These are phyloP conservation scores for Protea cynaroides DNA, from an alignment of 164 flowering plant species.

Conservation along the genomic window DNA sequence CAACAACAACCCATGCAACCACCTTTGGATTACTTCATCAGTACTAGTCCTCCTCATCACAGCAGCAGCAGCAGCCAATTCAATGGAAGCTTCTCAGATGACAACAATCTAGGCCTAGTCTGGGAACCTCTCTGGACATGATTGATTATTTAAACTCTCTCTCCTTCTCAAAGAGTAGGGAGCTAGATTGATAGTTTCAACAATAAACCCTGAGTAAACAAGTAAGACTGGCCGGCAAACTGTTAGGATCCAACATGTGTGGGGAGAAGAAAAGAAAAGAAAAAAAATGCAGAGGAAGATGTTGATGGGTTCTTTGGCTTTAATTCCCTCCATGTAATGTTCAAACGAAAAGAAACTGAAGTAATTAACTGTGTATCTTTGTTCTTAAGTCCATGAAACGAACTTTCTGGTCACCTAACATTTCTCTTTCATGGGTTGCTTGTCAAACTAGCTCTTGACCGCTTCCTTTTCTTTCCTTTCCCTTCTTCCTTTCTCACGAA, in stretches of 20 bases:
- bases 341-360: neutral
- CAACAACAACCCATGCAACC: constrained; percentile 10
- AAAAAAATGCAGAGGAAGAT: too few relatives aligned
- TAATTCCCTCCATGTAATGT: neutral
- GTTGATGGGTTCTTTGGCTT: neutral
- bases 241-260: neutral
- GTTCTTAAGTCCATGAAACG: neutral
- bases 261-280: too few relatives aligned
- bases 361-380: neutral
- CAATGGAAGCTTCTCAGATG: constrained; percentile 22
- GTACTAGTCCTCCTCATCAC: neutral
- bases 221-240: neutral
- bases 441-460: constrained; percentile 1
- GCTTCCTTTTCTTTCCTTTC: neutral
- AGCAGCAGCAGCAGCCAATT: constrained; percentile 3
- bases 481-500: neutral
- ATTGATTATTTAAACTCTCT: neutral
- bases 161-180: too few relatives aligned
- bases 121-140: constrained; percentile 47
- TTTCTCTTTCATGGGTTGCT: neutral
- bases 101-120: constrained; percentile 10
- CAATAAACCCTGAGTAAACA: too few relatives aligned
- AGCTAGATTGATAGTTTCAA: neutral
- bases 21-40: neutral
- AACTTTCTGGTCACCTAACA: neutral